phyloP scores from a whole-genome alignment of 305 asterid genomes.

The Fraxinus velutina region DNA sequence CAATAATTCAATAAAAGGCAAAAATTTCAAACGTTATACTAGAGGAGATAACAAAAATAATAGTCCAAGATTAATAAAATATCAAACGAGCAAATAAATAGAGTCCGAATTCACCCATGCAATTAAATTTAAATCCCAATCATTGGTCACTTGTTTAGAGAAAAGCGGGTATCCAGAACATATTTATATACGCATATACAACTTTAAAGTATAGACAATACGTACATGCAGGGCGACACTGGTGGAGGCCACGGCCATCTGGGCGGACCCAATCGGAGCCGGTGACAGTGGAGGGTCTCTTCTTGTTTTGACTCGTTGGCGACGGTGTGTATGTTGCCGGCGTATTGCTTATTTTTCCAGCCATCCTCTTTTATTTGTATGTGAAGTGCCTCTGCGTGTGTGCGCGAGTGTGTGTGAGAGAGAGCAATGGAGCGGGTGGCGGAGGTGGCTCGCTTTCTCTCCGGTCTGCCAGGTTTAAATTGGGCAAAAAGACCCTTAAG shows the following conservation, averaged over 20 bases:
- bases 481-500: not conserved
- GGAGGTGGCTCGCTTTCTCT: conserved; percentile 3
- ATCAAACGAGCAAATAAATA: not conserved
- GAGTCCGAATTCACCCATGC: not conserved
- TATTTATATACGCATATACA: not conserved
- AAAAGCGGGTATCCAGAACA: not conserved
- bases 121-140: not conserved
- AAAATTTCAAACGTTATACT: not conserved
- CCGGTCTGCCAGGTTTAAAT: not conserved
- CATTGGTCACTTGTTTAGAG: not conserved
- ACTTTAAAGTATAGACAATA: not conserved
- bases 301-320: conserved; percentile 36
- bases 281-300: conserved; percentile 31
- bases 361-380: conserved; percentile 31
- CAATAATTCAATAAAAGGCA: not conserved
- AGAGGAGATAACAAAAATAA: not conserved
- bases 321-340: conserved; percentile 77
- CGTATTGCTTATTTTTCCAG: conserved; percentile 54
- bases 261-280: conserved; percentile 76
- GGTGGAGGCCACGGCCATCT: conserved; percentile 76
- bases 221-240: conserved; percentile 93
- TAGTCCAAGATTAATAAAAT: not conserved
- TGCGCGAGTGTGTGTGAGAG: not conserved
- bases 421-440: not conserved
- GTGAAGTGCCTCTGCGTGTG: not conserved